Percentiles rank a stretch among this genome's conserved stretches.
phyloP scores from a whole-genome alignment of 2,329 filamentous ascomycete species.

The Apiospora malaysiana region DNA sequence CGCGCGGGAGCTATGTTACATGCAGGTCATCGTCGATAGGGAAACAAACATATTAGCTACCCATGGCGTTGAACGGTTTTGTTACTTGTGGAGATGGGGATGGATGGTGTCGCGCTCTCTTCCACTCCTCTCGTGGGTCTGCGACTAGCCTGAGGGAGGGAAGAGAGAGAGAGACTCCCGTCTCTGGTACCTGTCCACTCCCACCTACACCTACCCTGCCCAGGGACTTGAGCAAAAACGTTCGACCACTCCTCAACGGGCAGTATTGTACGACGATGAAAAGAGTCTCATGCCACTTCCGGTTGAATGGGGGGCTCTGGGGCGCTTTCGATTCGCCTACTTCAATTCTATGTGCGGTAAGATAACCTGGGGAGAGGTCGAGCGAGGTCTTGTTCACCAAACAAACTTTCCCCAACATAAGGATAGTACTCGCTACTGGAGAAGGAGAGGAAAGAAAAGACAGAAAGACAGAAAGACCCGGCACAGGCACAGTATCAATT shows the following conservation, averaged over 20 bases:
- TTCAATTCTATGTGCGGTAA: neutral
- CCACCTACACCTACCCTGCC: neutral
- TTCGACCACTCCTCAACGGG: neutral
- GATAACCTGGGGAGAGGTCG: neutral
- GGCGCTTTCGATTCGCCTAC: neutral
- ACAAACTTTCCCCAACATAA: conserved; percentile 2
- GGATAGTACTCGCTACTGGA: neutral
- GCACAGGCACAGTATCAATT: conserved; percentile 11
- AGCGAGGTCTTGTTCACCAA: conserved; percentile 11
- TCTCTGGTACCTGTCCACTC: neutral
- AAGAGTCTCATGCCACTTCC: neutral
- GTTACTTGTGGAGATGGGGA: conserved; percentile 9
- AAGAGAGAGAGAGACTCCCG: neutral
- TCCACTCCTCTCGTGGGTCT: conserved; percentile 1
- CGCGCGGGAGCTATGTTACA: neutral
- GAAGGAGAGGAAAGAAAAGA: neutral
- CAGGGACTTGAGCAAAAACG: neutral
- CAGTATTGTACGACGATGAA: neutral
- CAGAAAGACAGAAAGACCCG: neutral
- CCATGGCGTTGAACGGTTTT: conserved; percentile 16
- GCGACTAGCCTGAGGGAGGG: neutral
- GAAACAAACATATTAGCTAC: neutral
- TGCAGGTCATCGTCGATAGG: conserved; percentile 3
- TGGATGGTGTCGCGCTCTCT: neutral
- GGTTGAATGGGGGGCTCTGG: neutral